Evolutionary conservation across 176 grass and related monocot genomes (phyloP).

Genomic region (Cenchrus fungigraminus): DNA sequence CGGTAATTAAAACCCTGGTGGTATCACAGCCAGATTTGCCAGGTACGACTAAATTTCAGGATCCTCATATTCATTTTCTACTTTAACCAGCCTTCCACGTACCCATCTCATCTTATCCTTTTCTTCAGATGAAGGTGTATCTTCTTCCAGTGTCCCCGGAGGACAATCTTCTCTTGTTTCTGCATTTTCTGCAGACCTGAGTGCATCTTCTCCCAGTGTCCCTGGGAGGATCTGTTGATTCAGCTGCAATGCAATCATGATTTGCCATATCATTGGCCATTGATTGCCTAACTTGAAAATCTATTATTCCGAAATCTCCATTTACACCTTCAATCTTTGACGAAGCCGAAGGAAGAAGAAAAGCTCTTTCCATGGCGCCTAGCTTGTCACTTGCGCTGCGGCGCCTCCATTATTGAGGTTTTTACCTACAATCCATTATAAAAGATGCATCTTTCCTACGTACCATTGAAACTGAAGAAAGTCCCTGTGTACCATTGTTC

Average conservation of each 20-base stretch:
- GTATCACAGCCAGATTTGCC: neutral
- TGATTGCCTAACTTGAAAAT: conserved; percentile 24
- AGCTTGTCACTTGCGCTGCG: too few relatives aligned
- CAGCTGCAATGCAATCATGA: conserved; percentile 17
- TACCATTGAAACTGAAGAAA: too few relatives aligned
- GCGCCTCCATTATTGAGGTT: too few relatives aligned
- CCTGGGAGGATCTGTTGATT: conserved; percentile 32
- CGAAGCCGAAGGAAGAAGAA: conserved; percentile 50
- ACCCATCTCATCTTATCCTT: conserved; percentile 69
- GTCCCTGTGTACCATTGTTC: too few relatives aligned
- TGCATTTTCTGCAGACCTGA: conserved; percentile 34
- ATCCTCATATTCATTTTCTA: conserved; percentile 20
- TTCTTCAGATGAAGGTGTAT: conserved; percentile 9
- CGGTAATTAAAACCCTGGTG: too few relatives aligned
- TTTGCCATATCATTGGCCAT: conserved; percentile 29
- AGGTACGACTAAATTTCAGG: neutral
- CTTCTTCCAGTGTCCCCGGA: neutral
- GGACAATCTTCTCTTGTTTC: conserved; percentile 27
- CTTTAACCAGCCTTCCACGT: conserved; percentile 59
- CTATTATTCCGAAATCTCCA: conserved; percentile 41
- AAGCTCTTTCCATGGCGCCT: conserved; percentile 39
- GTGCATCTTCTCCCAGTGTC: conserved; percentile 15
- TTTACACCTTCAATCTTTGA: conserved; percentile 36
- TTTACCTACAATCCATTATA: too few relatives aligned
- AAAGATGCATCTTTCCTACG: too few relatives aligned